Base-by-base conservation (phyloP, 2,329 filamentous ascomycete genomes). In the Plenodomus biglobosus region DNA sequence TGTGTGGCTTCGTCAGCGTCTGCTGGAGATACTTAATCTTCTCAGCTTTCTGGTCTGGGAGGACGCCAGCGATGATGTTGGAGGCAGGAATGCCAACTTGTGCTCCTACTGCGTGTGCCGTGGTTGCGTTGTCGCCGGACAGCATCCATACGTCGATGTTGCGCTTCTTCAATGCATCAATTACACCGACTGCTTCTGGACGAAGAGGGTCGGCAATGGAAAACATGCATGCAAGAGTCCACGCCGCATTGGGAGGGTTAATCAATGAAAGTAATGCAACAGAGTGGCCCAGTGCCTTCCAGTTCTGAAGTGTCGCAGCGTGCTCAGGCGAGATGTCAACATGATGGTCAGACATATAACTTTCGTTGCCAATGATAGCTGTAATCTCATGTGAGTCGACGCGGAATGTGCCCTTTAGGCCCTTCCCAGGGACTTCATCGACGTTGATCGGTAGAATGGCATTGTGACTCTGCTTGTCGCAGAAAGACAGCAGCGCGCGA, bases 131-230 rank as follows among this genome's bases (percentile, higher is more conserved):
- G 75, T 96, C 92, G 22, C 92, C 92, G 0, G 90, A 95, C 32
- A 96, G 85, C 90, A 96, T 95, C 84, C 87, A 96, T 3, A 95
- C 87, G 24, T 85, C 82, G 39, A 88, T 85, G 17, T 86, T 84
- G 15, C 81, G 81, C 3, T 79, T 71, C 37, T 82, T 80, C 0
- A 96, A 81, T 1, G 84, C 78, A 6, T 74, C 70, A 48, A 95
- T 80, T 16, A 92, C 84, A 7, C 75, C 64, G 1, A 75, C 71
- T 0, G 90, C 85, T 71, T 95, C 89, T 0, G 83, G 80, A 2
- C 92, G 86, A 54, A 96, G 82, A 1, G 89, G 85, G 58, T 96
- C 92, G 0, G 91, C 85, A 40, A 92, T 86, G 39, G 90, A 85
- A 56, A 96, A 85, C 10, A 85, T 78, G 1, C 85, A 84, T 0